These are phyloP conservation scores for Aurantiochytrium sp. DNA, from an alignment of 108 stramenopile species.

Conservation along the genomic window DNA sequence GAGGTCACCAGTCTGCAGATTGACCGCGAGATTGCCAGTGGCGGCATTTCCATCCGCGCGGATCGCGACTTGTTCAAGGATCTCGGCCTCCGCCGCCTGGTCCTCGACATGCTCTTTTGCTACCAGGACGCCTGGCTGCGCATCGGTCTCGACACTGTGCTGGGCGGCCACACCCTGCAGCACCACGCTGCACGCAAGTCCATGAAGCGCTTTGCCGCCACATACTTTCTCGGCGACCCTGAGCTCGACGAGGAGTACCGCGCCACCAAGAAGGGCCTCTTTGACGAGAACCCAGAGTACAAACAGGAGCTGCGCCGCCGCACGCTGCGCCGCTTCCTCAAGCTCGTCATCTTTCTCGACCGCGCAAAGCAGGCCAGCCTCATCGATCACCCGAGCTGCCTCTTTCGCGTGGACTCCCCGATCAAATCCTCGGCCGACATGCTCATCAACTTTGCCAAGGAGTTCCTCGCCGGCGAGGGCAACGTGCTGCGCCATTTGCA, in stretches of 20 bases:
- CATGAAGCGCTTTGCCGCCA: neutral
- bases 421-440: slow-evolving; percentile 79
- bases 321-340: slow-evolving; percentile 64
- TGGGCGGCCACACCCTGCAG: slow-evolving; percentile 53
- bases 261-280: slow-evolving; percentile 63
- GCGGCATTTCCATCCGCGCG: slow-evolving; percentile 59
- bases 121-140: slow-evolving; percentile 81
- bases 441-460: slow-evolving; percentile 67
- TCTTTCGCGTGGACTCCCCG: slow-evolving; percentile 31
- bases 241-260: slow-evolving; percentile 62
- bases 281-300: slow-evolving; percentile 69
- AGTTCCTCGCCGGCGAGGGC: slow-evolving; percentile 75
- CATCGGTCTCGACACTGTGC: slow-evolving; percentile 78
- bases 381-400: slow-evolving; percentile 61
- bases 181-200: neutral
- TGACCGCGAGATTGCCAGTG: slow-evolving; percentile 24
- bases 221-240: slow-evolving; percentile 64
- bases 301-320: slow-evolving; percentile 60
- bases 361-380: slow-evolving; percentile 59
- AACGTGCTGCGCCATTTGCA: slow-evolving; percentile 76
- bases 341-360: slow-evolving; percentile 77
- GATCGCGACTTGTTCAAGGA: slow-evolving; percentile 79
- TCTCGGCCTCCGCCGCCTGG: slow-evolving; percentile 62
- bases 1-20: neutral
- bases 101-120: slow-evolving; percentile 69